Base-by-base conservation (phyloP, 2,329 filamentous ascomycete genomes). In the Fusarium keratoplasticum region DNA sequence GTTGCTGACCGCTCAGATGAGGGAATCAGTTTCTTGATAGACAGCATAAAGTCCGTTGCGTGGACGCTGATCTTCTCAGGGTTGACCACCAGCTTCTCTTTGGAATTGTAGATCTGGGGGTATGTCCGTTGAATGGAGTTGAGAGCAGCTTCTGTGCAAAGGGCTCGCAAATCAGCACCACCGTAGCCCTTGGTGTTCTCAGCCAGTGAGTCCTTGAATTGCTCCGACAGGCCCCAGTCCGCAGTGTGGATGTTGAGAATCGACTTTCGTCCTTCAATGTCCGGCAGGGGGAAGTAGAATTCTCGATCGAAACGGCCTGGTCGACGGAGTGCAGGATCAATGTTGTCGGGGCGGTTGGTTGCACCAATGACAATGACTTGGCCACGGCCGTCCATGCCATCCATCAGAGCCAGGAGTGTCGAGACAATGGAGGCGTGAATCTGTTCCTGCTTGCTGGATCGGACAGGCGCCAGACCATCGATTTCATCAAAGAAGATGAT, bases 401-500 rank as follows among this genome's bases (percentile, higher is more conserved):
- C 95, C 95, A 98, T 98, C 78, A 98, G 84, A 1, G 95, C 95
- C 69, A 98, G 86, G n/a, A 98, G 85, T 1, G 95, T 98, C 2
- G 95, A 97, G 16, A 98, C 96, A 73, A 99, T 99, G 3, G 96
- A 98, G 7, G 96, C 95, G 83, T 99, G 96, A 69, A 98, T 98
- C 83, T 99, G 96, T 81, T 99, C 96, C 84, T 98, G 96, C 82
- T 98, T 98, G 83, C 96, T 98, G 14, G 96, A 98, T 77, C 96
- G 90, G 36, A 98, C 96, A 61, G 96, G 97, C 4, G 96, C 96
- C 73, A 99, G 88, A 64, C 96, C 96, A 84, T 99, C 96, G 76
- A 99, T 99, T 82, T 99, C 96, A 81, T 99, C 96, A 77, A 99
- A 98, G 86, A 99, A 99, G 82, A 99, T 99, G 83, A 99, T 99